A percentile compares a stretch with the other conserved stretches of the same genome.
These are phyloP conservation scores for Globisporangium viniferum DNA, from an alignment of 352 stramenopile species.

Conservation along the genomic window DNA sequence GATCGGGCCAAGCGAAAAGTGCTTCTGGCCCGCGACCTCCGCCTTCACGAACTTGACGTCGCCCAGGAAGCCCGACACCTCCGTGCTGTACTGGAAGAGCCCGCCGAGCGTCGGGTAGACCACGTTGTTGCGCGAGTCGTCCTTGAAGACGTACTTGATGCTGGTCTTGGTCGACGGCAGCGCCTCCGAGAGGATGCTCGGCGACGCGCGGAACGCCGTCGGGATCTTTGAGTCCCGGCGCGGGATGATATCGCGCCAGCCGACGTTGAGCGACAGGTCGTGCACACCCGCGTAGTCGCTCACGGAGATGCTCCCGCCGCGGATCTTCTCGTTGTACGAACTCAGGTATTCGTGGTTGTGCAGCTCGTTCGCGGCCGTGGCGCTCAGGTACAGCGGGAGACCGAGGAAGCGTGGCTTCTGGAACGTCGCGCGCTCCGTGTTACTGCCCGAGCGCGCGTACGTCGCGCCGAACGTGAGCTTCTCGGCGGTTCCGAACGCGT, in stretches of 20 bases:
- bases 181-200: slow-evolving; percentile 87
- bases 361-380: slow-evolving; percentile 76
- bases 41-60: slow-evolving; percentile 90
- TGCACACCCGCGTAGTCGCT: slow-evolving; percentile 86
- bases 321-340: slow-evolving; percentile 89
- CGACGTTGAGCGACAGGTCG: slow-evolving; percentile 80
- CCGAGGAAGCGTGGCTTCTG: slow-evolving; percentile 87
- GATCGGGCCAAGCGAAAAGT: slow-evolving; percentile 59
- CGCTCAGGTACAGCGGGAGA: slow-evolving; percentile 74
- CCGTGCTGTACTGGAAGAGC: slow-evolving; percentile 88
- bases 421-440: slow-evolving; percentile 80
- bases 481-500: slow-evolving; percentile 80
- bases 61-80: slow-evolving; percentile 82
- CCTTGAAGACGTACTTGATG: slow-evolving; percentile 91
- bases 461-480: slow-evolving; percentile 79
- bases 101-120: slow-evolving; percentile 85
- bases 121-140: slow-evolving; percentile 85
- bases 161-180: slow-evolving; percentile 91
- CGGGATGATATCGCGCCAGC: slow-evolving; percentile 86
- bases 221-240: slow-evolving; percentile 80
- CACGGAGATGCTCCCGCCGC: slow-evolving; percentile 77
- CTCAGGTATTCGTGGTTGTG: slow-evolving; percentile 84
- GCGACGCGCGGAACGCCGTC: slow-evolving; percentile 87
- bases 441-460: slow-evolving; percentile 83
- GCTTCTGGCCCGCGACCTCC: slow-evolving; percentile 83